A percentile compares a stretch with the other conserved stretches of the same genome.
Conservation (phyloP, 1,284 basidiomycete species). For the Tilletia caries region DNA sequence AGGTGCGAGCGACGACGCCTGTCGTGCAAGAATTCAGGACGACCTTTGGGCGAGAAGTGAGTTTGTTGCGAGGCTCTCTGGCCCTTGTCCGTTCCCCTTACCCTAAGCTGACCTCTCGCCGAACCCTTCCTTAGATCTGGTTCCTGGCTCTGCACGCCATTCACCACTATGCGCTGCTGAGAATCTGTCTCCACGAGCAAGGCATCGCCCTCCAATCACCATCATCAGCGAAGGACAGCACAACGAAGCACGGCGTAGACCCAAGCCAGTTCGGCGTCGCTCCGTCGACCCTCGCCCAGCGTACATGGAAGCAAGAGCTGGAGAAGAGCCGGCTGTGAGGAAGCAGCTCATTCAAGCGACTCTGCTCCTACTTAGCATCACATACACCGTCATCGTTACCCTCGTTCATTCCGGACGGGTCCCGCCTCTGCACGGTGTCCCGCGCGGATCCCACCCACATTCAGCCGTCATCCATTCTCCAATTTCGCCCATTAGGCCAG, state of each 20-base stretch:
- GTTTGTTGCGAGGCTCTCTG: background rate
- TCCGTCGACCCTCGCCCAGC: constrained; percentile 41
- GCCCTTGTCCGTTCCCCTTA: background rate
- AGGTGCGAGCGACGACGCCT: constrained; percentile 42
- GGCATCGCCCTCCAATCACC: background rate
- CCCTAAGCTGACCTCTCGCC: background rate
- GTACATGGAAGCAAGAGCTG: constrained; percentile 28
- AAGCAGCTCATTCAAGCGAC: background rate
- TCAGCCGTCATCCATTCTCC: too few species aligned
- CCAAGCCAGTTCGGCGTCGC: constrained; percentile 46
- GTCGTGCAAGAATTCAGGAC: constrained; percentile 21
- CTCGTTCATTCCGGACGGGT: too few species aligned
- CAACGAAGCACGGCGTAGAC: constrained; percentile 23
- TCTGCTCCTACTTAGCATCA: background rate
- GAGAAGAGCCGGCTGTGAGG: constrained; percentile 17
- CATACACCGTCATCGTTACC: too few species aligned
- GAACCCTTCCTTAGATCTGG: constrained; percentile 30
- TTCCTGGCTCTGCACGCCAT: constrained; percentile 46
- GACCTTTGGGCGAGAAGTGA: constrained; percentile 23
- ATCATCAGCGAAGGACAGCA: background rate
- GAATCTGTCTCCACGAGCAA: constrained; percentile 33
- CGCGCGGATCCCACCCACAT: too few species aligned
- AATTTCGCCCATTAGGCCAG: too few species aligned
- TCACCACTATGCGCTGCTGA: constrained; percentile 46
- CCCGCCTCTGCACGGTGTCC: too few species aligned